phyloP scores from a whole-genome alignment of 2,329 filamentous ascomycete genomes.

The Bipolaris zeicola region DNA sequence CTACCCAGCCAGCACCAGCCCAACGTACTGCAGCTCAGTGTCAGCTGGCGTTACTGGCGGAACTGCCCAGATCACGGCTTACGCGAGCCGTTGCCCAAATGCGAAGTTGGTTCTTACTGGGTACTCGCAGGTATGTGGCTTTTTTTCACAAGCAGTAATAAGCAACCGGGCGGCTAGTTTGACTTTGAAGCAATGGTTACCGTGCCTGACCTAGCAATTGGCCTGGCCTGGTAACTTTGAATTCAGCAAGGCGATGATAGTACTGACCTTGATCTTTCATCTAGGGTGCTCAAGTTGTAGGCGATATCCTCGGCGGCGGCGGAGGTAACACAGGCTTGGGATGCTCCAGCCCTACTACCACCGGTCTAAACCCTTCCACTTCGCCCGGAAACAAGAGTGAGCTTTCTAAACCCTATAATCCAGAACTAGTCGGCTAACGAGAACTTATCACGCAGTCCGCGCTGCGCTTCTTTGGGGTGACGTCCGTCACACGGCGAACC shows the following conservation, averaged over 20 bases:
- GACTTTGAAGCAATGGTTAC: not conserved
- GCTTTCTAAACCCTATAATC: not conserved
- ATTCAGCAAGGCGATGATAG: not conserved
- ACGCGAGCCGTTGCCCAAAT: not conserved
- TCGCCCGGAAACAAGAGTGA: not conserved
- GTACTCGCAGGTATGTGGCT: not conserved
- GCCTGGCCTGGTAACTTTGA: not conserved
- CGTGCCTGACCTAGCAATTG: not conserved
- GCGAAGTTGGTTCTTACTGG: not conserved
- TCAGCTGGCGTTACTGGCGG: not conserved
- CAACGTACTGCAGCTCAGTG: not conserved
- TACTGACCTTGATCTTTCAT: not conserved
- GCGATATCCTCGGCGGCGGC: not conserved
- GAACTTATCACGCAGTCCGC: not conserved
- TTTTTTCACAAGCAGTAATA: not conserved
- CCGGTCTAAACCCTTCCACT: not conserved
- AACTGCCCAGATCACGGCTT: not conserved
- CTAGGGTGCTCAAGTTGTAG: not conserved
- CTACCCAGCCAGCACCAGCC: not conserved
- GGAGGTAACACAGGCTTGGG: not conserved
- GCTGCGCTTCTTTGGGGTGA: not conserved
- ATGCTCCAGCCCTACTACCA: not conserved
- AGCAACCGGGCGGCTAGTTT: not conserved
- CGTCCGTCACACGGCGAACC: not conserved
- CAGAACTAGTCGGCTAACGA: not conserved